phyloP scores from a whole-genome alignment of 1,284 basidiomycete species.

The Sporisorium graminicola region DNA sequence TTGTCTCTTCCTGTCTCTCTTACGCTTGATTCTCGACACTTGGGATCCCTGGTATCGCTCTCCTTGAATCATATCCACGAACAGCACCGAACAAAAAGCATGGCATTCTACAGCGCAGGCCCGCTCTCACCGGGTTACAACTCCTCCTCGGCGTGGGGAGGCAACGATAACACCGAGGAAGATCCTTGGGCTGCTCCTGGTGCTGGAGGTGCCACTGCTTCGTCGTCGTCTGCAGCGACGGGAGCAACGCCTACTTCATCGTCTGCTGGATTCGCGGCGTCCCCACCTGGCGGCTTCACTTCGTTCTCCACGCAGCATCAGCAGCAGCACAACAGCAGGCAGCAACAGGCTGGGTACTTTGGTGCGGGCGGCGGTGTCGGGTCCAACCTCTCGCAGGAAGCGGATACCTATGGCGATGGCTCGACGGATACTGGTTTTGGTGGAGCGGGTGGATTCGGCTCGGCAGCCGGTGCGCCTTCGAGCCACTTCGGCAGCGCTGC shows the following conservation, averaged over 20 bases:
- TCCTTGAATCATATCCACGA: not conserved
- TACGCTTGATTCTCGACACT: no score
- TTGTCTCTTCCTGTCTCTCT: not conserved
- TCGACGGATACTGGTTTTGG: conserved; percentile 23
- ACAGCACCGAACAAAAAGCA: not conserved
- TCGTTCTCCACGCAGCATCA: conserved; percentile 41
- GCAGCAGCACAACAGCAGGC: conserved; percentile 16
- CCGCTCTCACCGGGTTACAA: conserved; percentile 51
- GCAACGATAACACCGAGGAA: conserved; percentile 46
- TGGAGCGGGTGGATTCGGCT: conserved; percentile 15
- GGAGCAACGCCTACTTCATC: conserved; percentile 11
- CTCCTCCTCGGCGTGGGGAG: conserved; percentile 51
- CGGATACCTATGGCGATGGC: conserved; percentile 22
- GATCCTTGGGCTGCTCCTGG: conserved; percentile 52
- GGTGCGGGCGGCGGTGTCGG: not conserved
- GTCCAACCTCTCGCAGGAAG: conserved; percentile 26
- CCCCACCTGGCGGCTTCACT: conserved; percentile 31
- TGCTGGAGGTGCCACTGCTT: not conserved
- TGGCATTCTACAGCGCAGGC: conserved; percentile 53
- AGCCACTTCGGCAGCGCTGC: conserved; percentile 8
- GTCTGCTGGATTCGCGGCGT: conserved; percentile 18
- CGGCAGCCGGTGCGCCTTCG: not conserved
- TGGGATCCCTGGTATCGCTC: not conserved
- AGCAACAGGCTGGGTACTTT: conserved; percentile 31
- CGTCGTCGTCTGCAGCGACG: conserved; percentile 18